Evolutionary conservation across 2,329 filamentous ascomycete species (phyloP), one percentile per base, ranked within the genome.

Genomic region (Penicillium brevicompactum): DNA sequence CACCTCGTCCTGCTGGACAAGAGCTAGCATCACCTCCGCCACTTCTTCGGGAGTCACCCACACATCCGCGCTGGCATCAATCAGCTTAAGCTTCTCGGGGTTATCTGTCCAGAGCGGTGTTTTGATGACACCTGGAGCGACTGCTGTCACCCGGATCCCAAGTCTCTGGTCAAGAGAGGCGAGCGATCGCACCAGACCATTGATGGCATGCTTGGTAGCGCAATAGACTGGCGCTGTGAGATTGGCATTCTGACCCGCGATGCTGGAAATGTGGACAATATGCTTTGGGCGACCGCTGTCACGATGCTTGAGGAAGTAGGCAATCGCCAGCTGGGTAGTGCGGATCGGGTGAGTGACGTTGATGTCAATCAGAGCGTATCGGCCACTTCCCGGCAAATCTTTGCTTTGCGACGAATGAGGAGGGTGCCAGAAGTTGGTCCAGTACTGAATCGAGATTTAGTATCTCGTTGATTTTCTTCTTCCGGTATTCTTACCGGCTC

Each of bases 11-110:
- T 82, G 80, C 57, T 83, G 80, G 37, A 84, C 70, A 53, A 83
- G 78, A 38, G 77, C 74, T 53, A 85, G 57, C 84, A 87, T 86
- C 2, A 80, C 81, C 41, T 80, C 75, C 0, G 83, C 84, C 0
- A 87, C 84, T 61, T 86, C 82, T 61, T 86, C 83, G 0, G 84
- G 76, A n/a, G 79, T 82, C 13, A 84, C 82, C 84, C 84, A 87
- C 55, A 69, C 74, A 63, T 86, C 84, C 13, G 70, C 67, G 8
- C 63, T 68, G 30, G 76, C 71, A 37, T 80, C 75, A 0, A 86
- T 56, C 59, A 82, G 78, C 55, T 73, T 73, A 62, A 85, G 49
- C 66, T 87, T 87, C 67, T 87, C 84, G 0, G 83, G 82, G 60
- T 86, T 77, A 2, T 86, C 84, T 0, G 79, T 84, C 83, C 83